Base-by-base conservation (phyloP, 2,329 filamentous ascomycete species). In the Colletotrichum viniferum region DNA sequence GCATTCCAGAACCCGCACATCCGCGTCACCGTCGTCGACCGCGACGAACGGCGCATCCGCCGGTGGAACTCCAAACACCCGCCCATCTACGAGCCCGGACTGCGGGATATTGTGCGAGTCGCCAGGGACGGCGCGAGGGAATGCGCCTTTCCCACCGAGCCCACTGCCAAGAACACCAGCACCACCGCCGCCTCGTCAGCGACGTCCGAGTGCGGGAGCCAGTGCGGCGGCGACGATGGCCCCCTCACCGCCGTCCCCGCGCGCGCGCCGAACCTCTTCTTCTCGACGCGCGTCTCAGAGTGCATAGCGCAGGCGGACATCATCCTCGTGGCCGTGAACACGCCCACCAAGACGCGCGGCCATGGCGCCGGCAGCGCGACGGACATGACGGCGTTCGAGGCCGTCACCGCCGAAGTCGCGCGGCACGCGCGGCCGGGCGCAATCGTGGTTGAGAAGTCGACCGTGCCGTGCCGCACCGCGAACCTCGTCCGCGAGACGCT, bases 401-500 rank as follows among this genome's bases (percentile, higher is more conserved):
- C 91, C 32, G 94, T 93, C 8, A 92, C 91, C 2, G 88, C 89
- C 64, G 90, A 91, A 74, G 92, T 96, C 30, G 94, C 94, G 7
- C 86, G 90, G 77, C 87, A 93, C 75, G 92, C 94, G 4, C 90
- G 89, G n/a, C 86, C 89, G 13, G 92, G 92, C 61, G 91, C 93
- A 69, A 94, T 96, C 68, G 91, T 96, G 67, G 94, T 96, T 18
- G 94, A 96, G 85, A 96, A 96, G 86, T 94, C 92, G 67, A 96
- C 94, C 0, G 94, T 96, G 30, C 94, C 94, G 5, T 95, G 93
- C 82, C 88, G 92, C 76, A 95, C 94, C 6, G 93, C 94, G 2
- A 89, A 94, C 78, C 89, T 92, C 24, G 91, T 96, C 48, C 88
- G 90, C 78, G 90, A 93, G 77, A 94, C 92, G 90, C 86, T 92